These are phyloP conservation scores for Diaporthe aspalathi DNA, from an alignment of 2,329 filamentous ascomycete species.

Conservation along the genomic window DNA sequence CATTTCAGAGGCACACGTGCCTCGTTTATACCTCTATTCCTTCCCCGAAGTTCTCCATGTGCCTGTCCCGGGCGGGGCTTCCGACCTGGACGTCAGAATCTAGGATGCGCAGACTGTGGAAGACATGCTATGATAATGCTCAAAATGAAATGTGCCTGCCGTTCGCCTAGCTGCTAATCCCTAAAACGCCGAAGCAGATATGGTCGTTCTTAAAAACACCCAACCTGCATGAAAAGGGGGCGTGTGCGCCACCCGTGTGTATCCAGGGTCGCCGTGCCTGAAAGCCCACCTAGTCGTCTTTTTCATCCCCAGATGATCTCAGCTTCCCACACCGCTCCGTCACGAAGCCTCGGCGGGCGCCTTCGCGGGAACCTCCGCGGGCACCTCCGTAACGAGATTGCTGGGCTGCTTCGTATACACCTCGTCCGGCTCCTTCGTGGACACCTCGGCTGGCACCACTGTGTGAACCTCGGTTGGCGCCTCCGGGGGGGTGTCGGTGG, in stretches of 20 bases:
- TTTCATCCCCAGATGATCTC: too few species aligned
- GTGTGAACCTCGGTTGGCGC: background rate
- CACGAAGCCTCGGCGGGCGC: background rate
- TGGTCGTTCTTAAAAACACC: background rate
- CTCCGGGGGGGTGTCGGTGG: background rate
- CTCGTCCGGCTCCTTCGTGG: background rate
- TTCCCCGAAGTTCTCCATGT: background rate
- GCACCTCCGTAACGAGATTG: too few species aligned
- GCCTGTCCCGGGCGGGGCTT: background rate
- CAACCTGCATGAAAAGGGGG: background rate
- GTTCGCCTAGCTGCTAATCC: slow-evolving; percentile 14
- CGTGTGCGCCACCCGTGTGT: background rate
- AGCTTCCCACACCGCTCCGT: background rate
- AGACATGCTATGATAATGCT: background rate
- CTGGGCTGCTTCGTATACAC: too few species aligned
- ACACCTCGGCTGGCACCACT: background rate
- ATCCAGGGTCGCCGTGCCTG: background rate
- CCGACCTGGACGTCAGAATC: background rate
- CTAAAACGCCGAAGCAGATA: slow-evolving; percentile 16
- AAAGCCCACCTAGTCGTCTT: background rate
- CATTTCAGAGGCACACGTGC: slow-evolving; percentile 39
- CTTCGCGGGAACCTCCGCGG: background rate
- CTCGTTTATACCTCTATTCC: slow-evolving; percentile 15
- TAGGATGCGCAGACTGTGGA: background rate
- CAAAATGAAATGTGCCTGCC: background rate